A percentile compares a stretch with the other conserved stretches of the same genome.
phyloP scores from a whole-genome alignment of 2,329 filamentous ascomycete genomes.

The Arthrobotrys iridis region DNA sequence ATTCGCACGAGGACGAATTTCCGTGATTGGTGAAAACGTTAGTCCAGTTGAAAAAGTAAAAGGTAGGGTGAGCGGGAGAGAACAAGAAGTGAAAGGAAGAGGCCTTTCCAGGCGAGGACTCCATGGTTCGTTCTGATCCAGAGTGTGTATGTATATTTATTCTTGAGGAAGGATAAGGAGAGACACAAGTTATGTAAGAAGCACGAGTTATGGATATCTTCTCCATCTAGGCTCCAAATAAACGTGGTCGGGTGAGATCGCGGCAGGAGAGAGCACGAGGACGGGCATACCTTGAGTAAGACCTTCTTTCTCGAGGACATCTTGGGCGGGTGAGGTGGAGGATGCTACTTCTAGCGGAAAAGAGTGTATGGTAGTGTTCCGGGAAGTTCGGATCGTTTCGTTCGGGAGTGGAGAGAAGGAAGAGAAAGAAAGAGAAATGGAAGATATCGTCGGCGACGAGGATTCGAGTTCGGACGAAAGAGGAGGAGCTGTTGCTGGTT shows the following conservation, averaged over 20 bases:
- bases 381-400: neutral
- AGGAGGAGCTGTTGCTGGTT: conserved; percentile 4
- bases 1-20: conserved; percentile 27
- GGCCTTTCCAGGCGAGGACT: conserved; percentile 55
- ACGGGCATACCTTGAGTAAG: conserved; percentile 76
- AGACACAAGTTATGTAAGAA: conserved; percentile 2
- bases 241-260: conserved; percentile 28
- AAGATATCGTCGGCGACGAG: conserved; percentile 15
- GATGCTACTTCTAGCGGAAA: no score
- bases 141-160: neutral
- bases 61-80: conserved; percentile 18
- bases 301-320: conserved; percentile 91
- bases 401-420: neutral
- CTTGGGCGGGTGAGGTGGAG: conserved; percentile 58
- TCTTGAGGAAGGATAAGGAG: neutral
- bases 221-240: neutral
- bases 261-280: conserved; percentile 32
- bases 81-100: neutral
- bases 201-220: neutral
- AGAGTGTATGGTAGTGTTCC: no score
- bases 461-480: conserved; percentile 18
- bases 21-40: conserved; percentile 28
- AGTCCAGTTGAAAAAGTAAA: conserved; percentile 37
- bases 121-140: conserved; percentile 2
- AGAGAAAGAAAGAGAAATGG: neutral